Base-by-base conservation (phyloP, 1,284 basidiomycete species). In the Lentinus polychrous region DNA sequence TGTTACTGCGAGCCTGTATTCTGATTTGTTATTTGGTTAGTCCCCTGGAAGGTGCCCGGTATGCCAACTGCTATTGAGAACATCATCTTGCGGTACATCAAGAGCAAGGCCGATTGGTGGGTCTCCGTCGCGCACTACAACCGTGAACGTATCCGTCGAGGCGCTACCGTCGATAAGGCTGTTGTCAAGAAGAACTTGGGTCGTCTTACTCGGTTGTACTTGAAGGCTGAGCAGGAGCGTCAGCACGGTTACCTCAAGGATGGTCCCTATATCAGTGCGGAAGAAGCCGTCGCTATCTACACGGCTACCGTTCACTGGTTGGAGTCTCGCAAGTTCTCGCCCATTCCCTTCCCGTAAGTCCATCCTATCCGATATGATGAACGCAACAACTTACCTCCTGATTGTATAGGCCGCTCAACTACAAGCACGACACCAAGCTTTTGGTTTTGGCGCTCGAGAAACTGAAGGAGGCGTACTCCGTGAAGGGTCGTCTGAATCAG, bases 91-190 rank as follows among this genome's bases (percentile, higher is more conserved):
- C 88, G 96, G 46, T 99, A 99, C 70, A 95, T 99, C 79, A 99
- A 99, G 79, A 90, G 86, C 69, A 99, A 99, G 76, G 90, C 93
- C 8, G 96, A 99, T 66, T 97, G 94, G 94, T 99, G 94, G 94
- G 91, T 89, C 56, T 96, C 91, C 8, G 91, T 94, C 51, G 91
- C 91, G 12, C 91, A 94, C 62, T 93, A 94, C 66, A 93, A 94
- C 59, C 91, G 94, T 51, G 93, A 94, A 63, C 91, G 91, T 73
- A 94, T 94, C 52, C 82, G 92, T 45, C 89, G 93, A 57, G 94
- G 96, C 55, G 96, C 96, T 2, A 99, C 96, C 0, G 96, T 99
- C 55, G 96, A 99, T 73, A 99, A 99, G 72, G 96, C 96, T 6
- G 96, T 99, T 34, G 90, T 93, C 14, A 94, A 94, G 76, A 95